Base-by-base conservation (phyloP, 805 yeast species). In the Pichia heedii region DNA sequence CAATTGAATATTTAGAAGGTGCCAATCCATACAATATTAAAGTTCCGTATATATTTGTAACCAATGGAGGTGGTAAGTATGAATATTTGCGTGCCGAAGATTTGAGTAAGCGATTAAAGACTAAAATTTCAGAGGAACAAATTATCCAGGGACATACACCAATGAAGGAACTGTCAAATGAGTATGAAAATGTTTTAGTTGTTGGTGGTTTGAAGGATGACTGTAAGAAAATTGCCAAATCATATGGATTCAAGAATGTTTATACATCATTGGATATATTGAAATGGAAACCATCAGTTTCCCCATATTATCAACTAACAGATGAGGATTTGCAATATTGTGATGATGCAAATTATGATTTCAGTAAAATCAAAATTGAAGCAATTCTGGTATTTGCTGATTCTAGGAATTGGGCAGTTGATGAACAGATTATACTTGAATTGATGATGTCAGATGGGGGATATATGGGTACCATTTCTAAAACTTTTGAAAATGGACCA, bases 121-220 rank as follows among this genome's bases (percentile, higher is more conserved):
- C 76, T 33, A 73, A 73, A 33, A 76, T 87, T 46, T 74, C 81
- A 12, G 77, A 78, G 36, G 86, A 79, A 43, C 96, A 87, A 66
- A 83, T 87, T 46, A 83, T 87, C 54, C 96, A 87, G 63, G 95
- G 95, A 48, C 95, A 87, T 63, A 87, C 96, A 1, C 96, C 96
- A 29, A 87, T 87, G 93, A 80, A 77, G 53, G 94, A 84, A 56
- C 70, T 86, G 56, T 84, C 81, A 13, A 74, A 73, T 26, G 68
- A 72, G 15, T 78, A 80, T 62, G 67, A 81, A 45, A 83, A 82
- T 44, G 94, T 87, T 5, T 67, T 87, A 37, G 95, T 87, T 42
- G 87, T 87, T 41, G 96, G 96, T 50, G 96, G 96, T 51, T 78
- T 84, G 22, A 88, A 93, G 37, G 87, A 86, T 52, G 77, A 80